Evolutionary conservation across 73 alveolate species (phyloP), one percentile per base, ranked within the genome.

Genomic region (Effrenium voratum): DNA sequence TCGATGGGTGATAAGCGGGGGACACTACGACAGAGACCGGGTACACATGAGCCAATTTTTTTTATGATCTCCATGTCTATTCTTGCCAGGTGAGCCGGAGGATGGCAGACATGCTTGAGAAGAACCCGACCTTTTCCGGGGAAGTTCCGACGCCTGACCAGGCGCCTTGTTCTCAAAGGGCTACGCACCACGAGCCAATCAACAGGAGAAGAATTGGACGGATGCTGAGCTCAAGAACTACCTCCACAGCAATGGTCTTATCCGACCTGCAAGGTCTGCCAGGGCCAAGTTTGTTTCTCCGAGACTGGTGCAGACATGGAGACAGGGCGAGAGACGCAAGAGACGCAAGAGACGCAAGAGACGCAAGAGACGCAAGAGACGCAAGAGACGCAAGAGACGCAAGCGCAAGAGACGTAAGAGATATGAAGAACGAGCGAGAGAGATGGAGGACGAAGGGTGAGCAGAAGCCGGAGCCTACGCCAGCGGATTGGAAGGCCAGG

Each of bases 121-220:
- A 91, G 90, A 49, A 50, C 34, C 97, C 97, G 3, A 40, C 55
- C 60, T 70, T 72, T 45, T 46, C 86, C 36, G 98, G 91, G 60
- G 98, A 91, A 30, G 90, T 91, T 40, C 98, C 98, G 38, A 90
- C 86, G 26, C 97, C 97, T 19, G 97, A 90, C 68, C 97, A 90
- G 94, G 93, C 87, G 13, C 57, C 59, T 28, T 59, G n/a, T 12
- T 2, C 10, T 13, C 66, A 13, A 59, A 59, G 34, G 73, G 73
- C 34, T 12, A 59, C 34, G 73, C 73, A 0, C 30, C 4, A 13
- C 34, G 73, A 28, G 34, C 30, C 73, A 28, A 16, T 28, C 73
- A 32, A 26, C 44, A 87, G 90, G 98, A 91, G 79, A 72, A 49
- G 88, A 46, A 70, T 60, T 91, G 98, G 98, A 66, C 86, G 28